Evolutionary conservation across 805 yeast species (phyloP).

Genomic region (Cephaloascus albidus): DNA sequence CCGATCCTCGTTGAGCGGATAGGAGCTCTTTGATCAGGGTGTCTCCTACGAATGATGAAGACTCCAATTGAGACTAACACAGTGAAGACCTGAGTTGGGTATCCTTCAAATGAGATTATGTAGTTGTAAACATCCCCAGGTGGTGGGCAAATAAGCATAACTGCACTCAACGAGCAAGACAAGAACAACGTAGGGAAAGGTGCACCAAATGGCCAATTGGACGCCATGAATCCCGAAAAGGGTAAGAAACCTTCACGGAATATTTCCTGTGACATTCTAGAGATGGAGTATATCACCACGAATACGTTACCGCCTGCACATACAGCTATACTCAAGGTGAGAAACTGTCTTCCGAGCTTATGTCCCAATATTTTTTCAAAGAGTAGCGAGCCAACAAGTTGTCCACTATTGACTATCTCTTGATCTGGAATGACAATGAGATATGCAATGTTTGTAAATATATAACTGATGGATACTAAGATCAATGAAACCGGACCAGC

Average conservation of each 20-base stretch:
- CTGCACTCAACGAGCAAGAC: conserved; percentile 29
- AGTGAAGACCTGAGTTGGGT: conserved; percentile 39
- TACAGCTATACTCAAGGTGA: conserved; percentile 50
- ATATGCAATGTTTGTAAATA: conserved; percentile 47
- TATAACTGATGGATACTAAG: conserved; percentile 37
- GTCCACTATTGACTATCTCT: conserved; percentile 45
- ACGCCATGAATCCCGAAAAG: conserved; percentile 38
- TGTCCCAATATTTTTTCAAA: conserved; percentile 49
- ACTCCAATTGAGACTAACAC: conserved; percentile 48
- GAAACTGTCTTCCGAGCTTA: conserved; percentile 40
- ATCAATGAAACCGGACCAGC: conserved; percentile 51
- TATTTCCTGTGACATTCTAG: conserved; percentile 57
- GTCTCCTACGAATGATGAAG: conserved; percentile 39
- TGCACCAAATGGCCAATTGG: conserved; percentile 46
- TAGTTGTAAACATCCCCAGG: conserved; percentile 42
- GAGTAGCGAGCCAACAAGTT: conserved; percentile 47
- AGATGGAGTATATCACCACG: conserved; percentile 49
- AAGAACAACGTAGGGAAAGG: conserved; percentile 43
- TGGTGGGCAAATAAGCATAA: conserved; percentile 29
- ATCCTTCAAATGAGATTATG: conserved; percentile 42
- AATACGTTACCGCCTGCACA: conserved; percentile 56
- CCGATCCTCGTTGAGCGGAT: conserved; percentile 45
- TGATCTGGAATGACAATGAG: conserved; percentile 43
- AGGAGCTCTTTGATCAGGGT: conserved; percentile 39
- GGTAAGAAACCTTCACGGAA: conserved; percentile 59